Evolutionary conservation across 2,329 filamentous ascomycete species (phyloP).

Genomic region (Scedosporium apiospermum): DNA sequence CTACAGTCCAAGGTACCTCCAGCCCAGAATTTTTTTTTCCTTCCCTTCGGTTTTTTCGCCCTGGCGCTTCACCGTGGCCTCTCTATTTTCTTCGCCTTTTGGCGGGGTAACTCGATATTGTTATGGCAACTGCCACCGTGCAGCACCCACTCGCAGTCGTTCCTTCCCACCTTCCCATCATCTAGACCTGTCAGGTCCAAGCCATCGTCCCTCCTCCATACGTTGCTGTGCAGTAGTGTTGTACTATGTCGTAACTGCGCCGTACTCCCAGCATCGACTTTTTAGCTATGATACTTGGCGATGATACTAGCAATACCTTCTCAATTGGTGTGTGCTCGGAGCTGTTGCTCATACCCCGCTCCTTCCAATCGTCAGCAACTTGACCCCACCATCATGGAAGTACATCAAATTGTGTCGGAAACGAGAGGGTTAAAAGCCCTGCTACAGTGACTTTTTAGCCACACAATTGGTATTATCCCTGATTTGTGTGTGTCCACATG

Average conservation of each 20-base stretch:
- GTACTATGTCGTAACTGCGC: neutral
- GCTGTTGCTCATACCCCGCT: neutral
- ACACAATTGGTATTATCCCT: neutral
- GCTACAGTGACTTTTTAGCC: neutral
- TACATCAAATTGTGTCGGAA: neutral
- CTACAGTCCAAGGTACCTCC: no score
- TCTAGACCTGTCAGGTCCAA: no score
- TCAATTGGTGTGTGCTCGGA: neutral
- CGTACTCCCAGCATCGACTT: neutral
- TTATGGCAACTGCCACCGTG: neutral
- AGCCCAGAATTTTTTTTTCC: neutral
- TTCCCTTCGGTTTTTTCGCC: no score
- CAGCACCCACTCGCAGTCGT: neutral
- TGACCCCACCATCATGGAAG: neutral
- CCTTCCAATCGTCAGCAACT: neutral
- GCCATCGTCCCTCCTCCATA: no score
- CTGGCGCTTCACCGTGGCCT: no score
- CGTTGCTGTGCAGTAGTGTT: no score
- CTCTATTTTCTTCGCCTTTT: neutral
- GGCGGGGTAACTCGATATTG: neutral
- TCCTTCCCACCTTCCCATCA: neutral
- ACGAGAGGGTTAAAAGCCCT: slow-evolving; percentile 5
- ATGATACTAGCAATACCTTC: neutral
- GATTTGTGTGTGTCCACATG: neutral
- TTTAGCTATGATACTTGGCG: neutral